Evolutionary conservation across 495 filamentous ascomycete species (phyloP).

Genomic region (Aspergillus kassunensis): DNA sequence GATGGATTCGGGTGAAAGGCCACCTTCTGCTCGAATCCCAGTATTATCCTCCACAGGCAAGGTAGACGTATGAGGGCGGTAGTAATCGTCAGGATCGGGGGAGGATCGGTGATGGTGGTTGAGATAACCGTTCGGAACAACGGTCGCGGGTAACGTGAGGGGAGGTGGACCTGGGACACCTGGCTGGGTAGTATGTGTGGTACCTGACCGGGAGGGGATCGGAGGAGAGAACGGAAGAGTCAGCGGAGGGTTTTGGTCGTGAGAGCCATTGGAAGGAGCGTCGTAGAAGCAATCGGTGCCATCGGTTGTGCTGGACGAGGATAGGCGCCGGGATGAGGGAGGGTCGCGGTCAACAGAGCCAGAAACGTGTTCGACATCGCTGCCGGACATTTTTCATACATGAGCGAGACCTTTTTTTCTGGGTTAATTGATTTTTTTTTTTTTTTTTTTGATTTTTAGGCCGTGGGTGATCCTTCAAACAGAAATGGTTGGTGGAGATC

Average conservation of each 20-base stretch:
- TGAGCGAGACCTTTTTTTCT: conserved; percentile 19
- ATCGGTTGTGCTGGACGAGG: conserved; percentile 30
- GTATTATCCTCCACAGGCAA: conserved; percentile 23
- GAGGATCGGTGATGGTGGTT: conserved; percentile 33
- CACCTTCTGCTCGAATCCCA: conserved; percentile 23
- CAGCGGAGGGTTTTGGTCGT: conserved; percentile 17
- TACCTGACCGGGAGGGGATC: conserved; percentile 23
- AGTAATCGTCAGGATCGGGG: conserved; percentile 53
- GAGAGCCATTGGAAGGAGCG: conserved; percentile 13
- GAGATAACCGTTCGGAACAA: conserved; percentile 23
- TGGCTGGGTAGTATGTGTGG: conserved; percentile 26
- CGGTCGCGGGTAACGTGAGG: conserved; percentile 18
- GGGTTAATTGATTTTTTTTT: conserved; percentile 3
- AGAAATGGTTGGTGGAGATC: conserved; percentile 28
- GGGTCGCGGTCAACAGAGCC: conserved; percentile 31
- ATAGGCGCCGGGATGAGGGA: conserved; percentile 37
- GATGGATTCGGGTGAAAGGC: conserved; percentile 22
- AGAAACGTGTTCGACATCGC: conserved; percentile 40
- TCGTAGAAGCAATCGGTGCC: conserved; percentile 29
- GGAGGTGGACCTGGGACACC: conserved; percentile 21
- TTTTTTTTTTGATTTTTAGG: conserved; percentile 3
- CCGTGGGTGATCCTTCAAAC: conserved; percentile 13
- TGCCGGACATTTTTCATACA: conserved; percentile 49
- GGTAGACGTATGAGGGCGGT: conserved; percentile 35
- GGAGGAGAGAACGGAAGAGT: conserved; percentile 22